These are phyloP conservation scores for Trifolium repens DNA, from an alignment of 306 rosid genomes.

Conservation along the genomic window DNA sequence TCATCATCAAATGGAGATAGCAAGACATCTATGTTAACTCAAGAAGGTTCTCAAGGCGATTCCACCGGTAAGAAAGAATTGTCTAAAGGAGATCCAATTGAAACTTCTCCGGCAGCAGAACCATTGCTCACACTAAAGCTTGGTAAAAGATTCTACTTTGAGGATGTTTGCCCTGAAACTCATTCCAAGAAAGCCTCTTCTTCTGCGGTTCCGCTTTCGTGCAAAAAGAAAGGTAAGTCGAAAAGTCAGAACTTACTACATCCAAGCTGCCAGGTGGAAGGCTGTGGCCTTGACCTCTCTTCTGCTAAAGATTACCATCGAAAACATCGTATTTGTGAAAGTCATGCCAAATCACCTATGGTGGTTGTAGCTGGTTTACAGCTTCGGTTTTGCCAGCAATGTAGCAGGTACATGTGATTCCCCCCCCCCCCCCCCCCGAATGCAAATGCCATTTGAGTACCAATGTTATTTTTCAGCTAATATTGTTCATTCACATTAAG, in stretches of 20 bases:
- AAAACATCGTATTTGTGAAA: slow-evolving; percentile 82
- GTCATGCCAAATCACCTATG: slow-evolving; percentile 83
- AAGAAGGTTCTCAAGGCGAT: slow-evolving; percentile 63
- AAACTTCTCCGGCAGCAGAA: slow-evolving; percentile 57
- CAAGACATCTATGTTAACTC: slow-evolving; percentile 61
- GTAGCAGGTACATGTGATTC: slow-evolving; percentile 76
- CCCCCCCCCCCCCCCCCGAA: too few relatives aligned
- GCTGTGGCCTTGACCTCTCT: slow-evolving; percentile 81
- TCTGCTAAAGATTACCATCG: slow-evolving; percentile 88
- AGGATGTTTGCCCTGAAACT: slow-evolving; percentile 62
- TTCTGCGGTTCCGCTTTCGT: slow-evolving; percentile 48
- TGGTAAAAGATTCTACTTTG: slow-evolving; percentile 83
- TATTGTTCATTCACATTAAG: slow-evolving; percentile 17
- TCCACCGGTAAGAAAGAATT: slow-evolving; percentile 55
- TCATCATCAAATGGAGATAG: slow-evolving; percentile 76
- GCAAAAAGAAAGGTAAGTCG: slow-evolving; percentile 60
- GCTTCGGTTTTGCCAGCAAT: slow-evolving; percentile 94
- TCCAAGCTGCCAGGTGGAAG: slow-evolving; percentile 87
- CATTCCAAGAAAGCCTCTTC: slow-evolving; percentile 53
- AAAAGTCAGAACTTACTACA: slow-evolving; percentile 46
- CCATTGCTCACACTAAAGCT: slow-evolving; percentile 87
- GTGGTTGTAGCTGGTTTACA: slow-evolving; percentile 73
- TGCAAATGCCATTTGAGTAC: slow-evolving; percentile 22
- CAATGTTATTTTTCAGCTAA: slow-evolving; percentile 17
- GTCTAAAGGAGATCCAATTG: slow-evolving; percentile 49